These are phyloP conservation scores for Aspergillus sparsus DNA, from an alignment of 495 filamentous ascomycete genomes.

Conservation along the genomic window DNA sequence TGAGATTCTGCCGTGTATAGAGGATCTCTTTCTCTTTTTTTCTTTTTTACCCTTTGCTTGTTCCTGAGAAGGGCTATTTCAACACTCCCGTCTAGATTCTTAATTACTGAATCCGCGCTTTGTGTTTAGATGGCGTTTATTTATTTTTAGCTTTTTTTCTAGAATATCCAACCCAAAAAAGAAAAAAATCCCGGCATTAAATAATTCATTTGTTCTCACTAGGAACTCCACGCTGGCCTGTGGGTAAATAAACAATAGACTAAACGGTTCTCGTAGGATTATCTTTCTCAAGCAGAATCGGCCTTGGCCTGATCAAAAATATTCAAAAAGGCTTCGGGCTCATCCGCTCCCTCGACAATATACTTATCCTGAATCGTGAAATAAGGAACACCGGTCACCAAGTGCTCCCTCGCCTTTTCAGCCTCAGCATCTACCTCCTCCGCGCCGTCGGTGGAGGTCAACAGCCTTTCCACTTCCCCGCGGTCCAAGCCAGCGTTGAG, in stretches of 20 bases:
- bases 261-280: background rate
- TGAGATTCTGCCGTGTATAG: too few species aligned
- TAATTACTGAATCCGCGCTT: too few species aligned
- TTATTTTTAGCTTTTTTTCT: too few species aligned
- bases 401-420: constrained; percentile 52
- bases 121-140: too few species aligned
- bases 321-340: constrained; percentile 56
- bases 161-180: too few species aligned
- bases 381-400: constrained; percentile 72
- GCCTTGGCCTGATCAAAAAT: constrained; percentile 55
- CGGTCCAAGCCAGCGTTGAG: constrained; percentile 64
- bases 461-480: constrained; percentile 59
- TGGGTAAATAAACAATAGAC: background rate
- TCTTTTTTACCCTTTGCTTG: too few species aligned
- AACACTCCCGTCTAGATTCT: too few species aligned
- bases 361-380: constrained; percentile 68
- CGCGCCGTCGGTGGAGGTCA: constrained; percentile 63
- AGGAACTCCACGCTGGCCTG: too few species aligned
- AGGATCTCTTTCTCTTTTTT: too few species aligned
- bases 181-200: too few species aligned
- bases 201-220: too few species aligned
- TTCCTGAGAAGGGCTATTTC: too few species aligned
- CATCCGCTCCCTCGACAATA: constrained; percentile 65
- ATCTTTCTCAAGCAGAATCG: background rate
- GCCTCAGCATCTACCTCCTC: constrained; percentile 72